Evolutionary conservation across 2,329 filamentous ascomycete species (phyloP), one percentile per base, ranked within the genome.

Genomic region (Exophiala dermatitidis): DNA sequence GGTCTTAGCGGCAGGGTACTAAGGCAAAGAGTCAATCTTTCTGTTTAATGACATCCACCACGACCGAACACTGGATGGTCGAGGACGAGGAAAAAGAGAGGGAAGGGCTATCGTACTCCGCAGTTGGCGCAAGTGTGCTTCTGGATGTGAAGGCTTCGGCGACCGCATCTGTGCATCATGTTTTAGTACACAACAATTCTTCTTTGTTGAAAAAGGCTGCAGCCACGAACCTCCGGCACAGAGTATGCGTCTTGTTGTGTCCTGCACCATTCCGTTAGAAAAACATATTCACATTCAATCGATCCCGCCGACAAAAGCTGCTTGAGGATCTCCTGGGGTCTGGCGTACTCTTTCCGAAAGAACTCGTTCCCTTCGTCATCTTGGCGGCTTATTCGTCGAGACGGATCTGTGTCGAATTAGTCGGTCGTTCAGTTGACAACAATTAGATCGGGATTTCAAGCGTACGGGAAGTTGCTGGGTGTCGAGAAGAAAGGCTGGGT

Each of bases 111-210:
- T 54, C 57, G 51, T 59, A 59, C 57, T 74, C 90, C 93, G 83
- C 93, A 98, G 71, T 81, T 83, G 68, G 91, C 76, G 82, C 93
- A 98, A 73, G 90, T 94, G 78, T 95, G 86, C 88, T 98, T 98
- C 83, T 98, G 93, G 80, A 97, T 85, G 86, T 98, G 93, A 77
- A 96, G 85, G 71, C 93, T 95, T 74, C 93, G 90, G 74, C 88
- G 86, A 78, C 91, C 90, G 51, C 61, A 63, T 62, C 59, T 60
- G n/a, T 41, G 49, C 42, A 47, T 94, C 69, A 55, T 37, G 58
- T 60, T 54, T 58, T 46, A 46, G 50, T 28, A 36, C 19, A 7
- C 12, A 12, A 42, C 29, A 6, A 31, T 45, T 29, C 42, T 12
- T 12, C 31, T 28, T n/a, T 31, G 38, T 28, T 41, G 44, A 26